Evolutionary conservation across 106 monocot genomes (phyloP).

Genomic region (Cymbidium sinense): DNA sequence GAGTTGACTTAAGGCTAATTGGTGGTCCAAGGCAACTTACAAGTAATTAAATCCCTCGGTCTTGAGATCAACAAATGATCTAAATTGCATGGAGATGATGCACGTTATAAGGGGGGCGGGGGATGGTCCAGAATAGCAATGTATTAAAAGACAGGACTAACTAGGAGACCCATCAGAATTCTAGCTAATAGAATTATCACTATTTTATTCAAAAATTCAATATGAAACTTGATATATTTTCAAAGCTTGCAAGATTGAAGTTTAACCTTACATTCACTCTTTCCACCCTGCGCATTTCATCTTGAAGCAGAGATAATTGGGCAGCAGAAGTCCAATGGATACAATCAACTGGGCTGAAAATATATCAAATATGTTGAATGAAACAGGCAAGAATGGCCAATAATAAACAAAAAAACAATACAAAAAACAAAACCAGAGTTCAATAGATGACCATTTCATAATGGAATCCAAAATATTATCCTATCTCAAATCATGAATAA

Average conservation of each 20-base stretch:
- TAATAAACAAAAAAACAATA: neutral
- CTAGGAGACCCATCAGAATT: neutral
- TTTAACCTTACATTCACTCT: conserved; percentile 74
- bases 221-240: neutral
- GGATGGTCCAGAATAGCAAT: neutral
- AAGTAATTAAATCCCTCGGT: no score
- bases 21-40: no score
- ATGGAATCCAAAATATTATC: neutral
- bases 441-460: neutral
- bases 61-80: no score
- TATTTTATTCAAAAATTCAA: neutral
- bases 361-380: neutral
- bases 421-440: neutral
- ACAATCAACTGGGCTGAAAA: conserved; percentile 93
- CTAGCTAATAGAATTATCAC: neutral
- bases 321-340: conserved; percentile 99
- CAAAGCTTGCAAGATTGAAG: neutral
- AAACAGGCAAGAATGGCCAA: neutral
- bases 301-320: conserved; percentile 96
- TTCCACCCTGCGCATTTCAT: conserved; percentile 98
- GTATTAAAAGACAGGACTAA: neutral
- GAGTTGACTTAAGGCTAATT: no score
- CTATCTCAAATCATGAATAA: neutral
- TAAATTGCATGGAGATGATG: neutral
- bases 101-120: neutral